These are phyloP conservation scores for Neurospora discreta DNA, from an alignment of 495 filamentous ascomycete species.

Conservation along the genomic window DNA sequence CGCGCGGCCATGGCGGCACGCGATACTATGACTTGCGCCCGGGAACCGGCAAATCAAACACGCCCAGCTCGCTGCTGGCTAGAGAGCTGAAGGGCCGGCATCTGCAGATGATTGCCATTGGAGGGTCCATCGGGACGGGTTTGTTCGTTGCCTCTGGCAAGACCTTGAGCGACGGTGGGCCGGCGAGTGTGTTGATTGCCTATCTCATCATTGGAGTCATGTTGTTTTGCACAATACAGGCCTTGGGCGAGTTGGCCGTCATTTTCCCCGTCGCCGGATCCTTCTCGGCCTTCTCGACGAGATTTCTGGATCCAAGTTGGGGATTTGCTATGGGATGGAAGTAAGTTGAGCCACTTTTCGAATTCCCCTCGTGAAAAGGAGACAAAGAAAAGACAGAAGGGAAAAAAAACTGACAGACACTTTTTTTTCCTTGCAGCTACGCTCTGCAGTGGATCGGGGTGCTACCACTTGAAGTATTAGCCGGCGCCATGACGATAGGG, in stretches of 20 bases:
- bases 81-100: slow-evolving; percentile 73
- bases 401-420: not conserved
- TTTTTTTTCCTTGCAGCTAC: slow-evolving; percentile 42
- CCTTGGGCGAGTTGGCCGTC: slow-evolving; percentile 88
- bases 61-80: slow-evolving; percentile 39
- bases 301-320: slow-evolving; percentile 91
- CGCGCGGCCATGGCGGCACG: slow-evolving; percentile 6
- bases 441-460: slow-evolving; percentile 90
- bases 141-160: slow-evolving; percentile 81
- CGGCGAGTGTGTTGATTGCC: slow-evolving; percentile 72
- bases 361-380: not conserved
- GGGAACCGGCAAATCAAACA: slow-evolving; percentile 7
- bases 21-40: slow-evolving; percentile 19
- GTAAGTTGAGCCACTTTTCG: slow-evolving; percentile 26
- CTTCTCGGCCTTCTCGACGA: slow-evolving; percentile 83
- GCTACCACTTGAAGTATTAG: slow-evolving; percentile 81
- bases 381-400: too few relatives aligned
- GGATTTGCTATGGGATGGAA: slow-evolving; percentile 99
- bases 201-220: slow-evolving; percentile 76
- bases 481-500: slow-evolving; percentile 76
- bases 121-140: slow-evolving; percentile 90
- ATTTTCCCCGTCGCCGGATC: slow-evolving; percentile 86
- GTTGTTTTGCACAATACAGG: slow-evolving; percentile 86
- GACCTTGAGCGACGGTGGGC: slow-evolving; percentile 69
- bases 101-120: slow-evolving; percentile 95